A percentile compares a stretch with the other conserved stretches of the same genome.
Evolutionary conservation across 1,284 basidiomycete genomes (phyloP).

Genomic region (Sanghuangporus weigelae): DNA sequence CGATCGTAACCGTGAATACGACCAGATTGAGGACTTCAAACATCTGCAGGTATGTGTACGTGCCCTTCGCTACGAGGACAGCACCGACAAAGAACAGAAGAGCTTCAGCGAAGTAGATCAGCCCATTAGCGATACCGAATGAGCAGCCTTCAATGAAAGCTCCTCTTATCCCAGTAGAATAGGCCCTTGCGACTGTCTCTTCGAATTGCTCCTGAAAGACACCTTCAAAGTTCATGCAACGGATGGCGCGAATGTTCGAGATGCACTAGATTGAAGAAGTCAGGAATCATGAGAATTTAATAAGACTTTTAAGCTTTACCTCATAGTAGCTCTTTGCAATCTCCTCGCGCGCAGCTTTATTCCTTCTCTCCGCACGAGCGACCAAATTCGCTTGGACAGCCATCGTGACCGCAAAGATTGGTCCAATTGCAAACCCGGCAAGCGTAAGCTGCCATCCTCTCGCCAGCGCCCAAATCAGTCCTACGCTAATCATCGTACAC

Average conservation of each 20-base stretch:
- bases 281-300: slow-evolving; percentile 4
- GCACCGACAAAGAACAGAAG: slow-evolving; percentile 89
- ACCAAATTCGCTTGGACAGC: slow-evolving; percentile 68
- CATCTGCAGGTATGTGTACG: slow-evolving; percentile 84
- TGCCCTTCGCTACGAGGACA: slow-evolving; percentile 73
- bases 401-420: slow-evolving; percentile 76
- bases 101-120: slow-evolving; percentile 88
- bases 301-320: slow-evolving; percentile 36
- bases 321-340: slow-evolving; percentile 86
- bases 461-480: slow-evolving; percentile 83
- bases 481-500: slow-evolving; percentile 74
- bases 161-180: slow-evolving; percentile 65
- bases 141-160: slow-evolving; percentile 84
- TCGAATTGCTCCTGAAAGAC: slow-evolving; percentile 73
- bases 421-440: slow-evolving; percentile 83
- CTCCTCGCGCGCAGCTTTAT: slow-evolving; percentile 81
- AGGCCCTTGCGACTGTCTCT: slow-evolving; percentile 53
- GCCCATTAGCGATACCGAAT: slow-evolving; percentile 71
- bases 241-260: slow-evolving; percentile 80
- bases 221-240: slow-evolving; percentile 83
- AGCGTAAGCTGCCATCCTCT: slow-evolving; percentile 92
- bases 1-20: slow-evolving; percentile 91
- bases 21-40: slow-evolving; percentile 88
- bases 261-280: slow-evolving; percentile 50
- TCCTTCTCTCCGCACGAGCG: slow-evolving; percentile 67